Evolutionary conservation across 192 early-diverging fungal genomes (phyloP), one percentile per base, ranked within the genome.

Genomic region (Glomus cerebriforme): DNA sequence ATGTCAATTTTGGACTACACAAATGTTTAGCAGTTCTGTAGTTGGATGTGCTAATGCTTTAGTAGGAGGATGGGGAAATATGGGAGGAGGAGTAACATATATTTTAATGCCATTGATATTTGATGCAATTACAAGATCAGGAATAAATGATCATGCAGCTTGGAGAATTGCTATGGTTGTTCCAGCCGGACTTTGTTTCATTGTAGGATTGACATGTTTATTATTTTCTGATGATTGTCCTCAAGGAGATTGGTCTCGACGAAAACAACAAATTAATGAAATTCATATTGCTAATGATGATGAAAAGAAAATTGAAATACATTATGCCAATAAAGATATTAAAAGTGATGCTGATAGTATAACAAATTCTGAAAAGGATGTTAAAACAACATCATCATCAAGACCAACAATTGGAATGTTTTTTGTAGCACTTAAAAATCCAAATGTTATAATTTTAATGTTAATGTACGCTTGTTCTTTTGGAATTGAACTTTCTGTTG

Each of bases 21-120:
- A 85, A 54, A 85, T 91, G 83, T 92, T 92, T 81, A 67, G 81
- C 49, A 31, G 75, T 19, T 72, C 85, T 26, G 81, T 91, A 58
- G 91, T 93, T 32, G 92, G 92, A 27, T 85, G 87, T 60, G 91
- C 91, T 26, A 92, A 92, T 78, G 91, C 92, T 31, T 58, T 92
- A 39, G 87, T 84, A 12, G 92, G 91, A 63, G 91, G 92, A 7
- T 92, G 92, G 85, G 91, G 91, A 49, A 92, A 92, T 80, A 87
- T 89, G 82, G 91, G 91, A 26, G 91, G 80, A 32, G 91, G 91
- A n/a, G 78, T 92, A 12, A 88, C 90, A 0, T 91, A 86, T 63
- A 77, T 91, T 35, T 27, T 91, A 43, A 92, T 92, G 82, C 91
- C 91, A n/a, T 65, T 86, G 13, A 75, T 92, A 26, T 82, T 87